Evolutionary conservation across 495 filamentous ascomycete species (phyloP), one percentile per base, ranked within the genome.

Genomic region (Tuber aestivum): DNA sequence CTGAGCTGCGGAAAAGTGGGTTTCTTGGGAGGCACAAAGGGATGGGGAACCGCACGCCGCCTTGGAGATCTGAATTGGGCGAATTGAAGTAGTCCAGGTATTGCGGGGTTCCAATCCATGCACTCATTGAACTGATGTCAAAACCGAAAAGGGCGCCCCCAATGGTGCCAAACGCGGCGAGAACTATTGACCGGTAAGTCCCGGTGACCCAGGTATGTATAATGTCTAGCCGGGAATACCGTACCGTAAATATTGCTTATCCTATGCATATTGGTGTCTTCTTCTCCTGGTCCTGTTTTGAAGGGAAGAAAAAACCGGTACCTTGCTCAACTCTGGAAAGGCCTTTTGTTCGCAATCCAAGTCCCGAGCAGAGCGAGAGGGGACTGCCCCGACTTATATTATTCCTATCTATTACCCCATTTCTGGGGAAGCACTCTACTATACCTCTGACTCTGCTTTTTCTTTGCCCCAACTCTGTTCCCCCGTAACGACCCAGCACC

Each of bases 141-240:
- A 94, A 94, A 74, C 92, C 92, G 78, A 96, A 95, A 27, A 94
- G 87, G 70, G 88, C 90, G 83, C 93, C 93, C 76, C 93, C 93
- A 74, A 88, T 87, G 74, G 86, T 87, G 78, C 86, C 86, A 75
- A 88, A 87, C 27, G 85, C 84, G 70, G 86, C 85, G 61, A 88
- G 85, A 27, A 86, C 86, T 86, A 70, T 74, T 21, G 69, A 45
- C 10, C n/a, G 41, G 20, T 79, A 4, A 79, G 77, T 42, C 61
- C 37, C 14, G 45, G n/a, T 69, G 45, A 50, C 3, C 7, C 41
- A 32, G 23, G 18, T 21, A 16, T 5, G 27, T 4, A 9, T 69
- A 68, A 3, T 40, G 40, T 77, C 45, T 9, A 10, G 3, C 6
- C 21, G 9, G 21, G 45, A 9, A 50, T 50, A 50, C 21, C 80